Evolutionary conservation across 768 basidiomycete genomes (phyloP), one percentile per base, ranked within the genome.

Genomic region (Trichaptum fuscoviolaceum): DNA sequence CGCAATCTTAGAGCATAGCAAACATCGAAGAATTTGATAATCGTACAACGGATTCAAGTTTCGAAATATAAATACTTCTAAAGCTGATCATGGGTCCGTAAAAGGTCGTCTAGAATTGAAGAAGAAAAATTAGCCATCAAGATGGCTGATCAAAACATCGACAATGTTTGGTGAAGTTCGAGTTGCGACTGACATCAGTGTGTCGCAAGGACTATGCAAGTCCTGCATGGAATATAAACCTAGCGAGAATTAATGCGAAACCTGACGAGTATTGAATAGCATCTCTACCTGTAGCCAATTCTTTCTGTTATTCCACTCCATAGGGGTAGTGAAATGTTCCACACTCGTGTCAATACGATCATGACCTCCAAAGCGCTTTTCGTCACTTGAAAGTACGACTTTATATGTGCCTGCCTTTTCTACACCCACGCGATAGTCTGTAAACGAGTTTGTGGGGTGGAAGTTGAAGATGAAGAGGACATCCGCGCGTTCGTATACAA

Each of bases 401-500:
- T 79, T 81, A 77, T 99, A 99, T 77, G 95, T 88, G 10, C 97
- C 97, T 27, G 91, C 78, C 62, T 77, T 84, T 36, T 98, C 89
- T 24, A 96, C 86, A 6, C 97, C 97, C 63, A 99, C 89, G 61
- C 95, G 88, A 77, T 98, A 99, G 77, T 98, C 95, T 59, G 88
- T 87, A 80, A 88, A 99, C 67, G 95, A 96, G 57, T 92, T 77
- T n/a, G 84, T 86, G 6, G 93, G 89, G 80, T 98, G 89, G 84
- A 99, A 96, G 79, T 99, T 99, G 85, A 97, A 99, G 71, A 99
- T 83, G 81, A 98, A 99, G 59, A 99, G 79, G 58, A 99, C 83
- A 35, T 93, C 92, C 23, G 92, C 95, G 63, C 97, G 91, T 81
- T 99, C 97, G 74, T 87, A 98, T 7, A 92, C 95, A 72, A 99